Percentiles rank a stretch among this genome's conserved stretches.
Conservation (phyloP, 1,139 yeast genomes). For the Scheffersomyces illinoinensis region DNA sequence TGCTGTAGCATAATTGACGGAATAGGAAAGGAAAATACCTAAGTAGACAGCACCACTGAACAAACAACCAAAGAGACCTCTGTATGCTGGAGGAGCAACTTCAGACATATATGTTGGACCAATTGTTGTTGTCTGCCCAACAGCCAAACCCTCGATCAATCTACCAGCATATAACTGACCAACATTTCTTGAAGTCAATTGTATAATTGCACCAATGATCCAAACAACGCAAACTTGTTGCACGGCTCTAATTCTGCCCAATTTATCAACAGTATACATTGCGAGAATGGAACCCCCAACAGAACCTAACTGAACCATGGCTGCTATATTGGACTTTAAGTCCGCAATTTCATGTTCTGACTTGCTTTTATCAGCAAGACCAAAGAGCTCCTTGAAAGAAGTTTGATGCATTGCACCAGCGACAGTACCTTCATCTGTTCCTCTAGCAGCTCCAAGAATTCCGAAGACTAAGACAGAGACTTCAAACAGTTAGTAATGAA, state of each 20-base stretch:
- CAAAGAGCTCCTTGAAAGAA: conserved; percentile 46
- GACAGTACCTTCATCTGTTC: conserved; percentile 58
- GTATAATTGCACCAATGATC: conserved; percentile 51
- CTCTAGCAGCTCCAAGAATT: conserved; percentile 55
- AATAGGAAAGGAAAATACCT: conserved; percentile 54
- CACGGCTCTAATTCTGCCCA: conserved; percentile 57
- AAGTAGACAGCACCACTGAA: conserved; percentile 58
- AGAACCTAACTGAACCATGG: conserved; percentile 65
- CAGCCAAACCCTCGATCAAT: conserved; percentile 53
- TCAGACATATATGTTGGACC: conserved; percentile 59
- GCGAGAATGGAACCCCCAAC: conserved; percentile 60
- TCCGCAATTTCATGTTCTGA: conserved; percentile 39
- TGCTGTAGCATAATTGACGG: conserved; percentile 47
- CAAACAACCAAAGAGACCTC: conserved; percentile 53
- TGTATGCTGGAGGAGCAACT: conserved; percentile 52
- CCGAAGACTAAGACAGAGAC: not conserved
- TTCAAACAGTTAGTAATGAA: conserved; percentile 7
- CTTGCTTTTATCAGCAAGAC: conserved; percentile 43
- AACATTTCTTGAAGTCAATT: conserved; percentile 42
- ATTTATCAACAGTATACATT: conserved; percentile 48
- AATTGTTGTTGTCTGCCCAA: conserved; percentile 58
- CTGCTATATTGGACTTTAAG: conserved; percentile 53
- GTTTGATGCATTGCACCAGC: conserved; percentile 47
- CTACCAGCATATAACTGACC: conserved; percentile 61
- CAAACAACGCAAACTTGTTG: conserved; percentile 47